These are phyloP conservation scores for Ogataea methanolica DNA, from an alignment of 805 yeast species.

Conservation along the genomic window DNA sequence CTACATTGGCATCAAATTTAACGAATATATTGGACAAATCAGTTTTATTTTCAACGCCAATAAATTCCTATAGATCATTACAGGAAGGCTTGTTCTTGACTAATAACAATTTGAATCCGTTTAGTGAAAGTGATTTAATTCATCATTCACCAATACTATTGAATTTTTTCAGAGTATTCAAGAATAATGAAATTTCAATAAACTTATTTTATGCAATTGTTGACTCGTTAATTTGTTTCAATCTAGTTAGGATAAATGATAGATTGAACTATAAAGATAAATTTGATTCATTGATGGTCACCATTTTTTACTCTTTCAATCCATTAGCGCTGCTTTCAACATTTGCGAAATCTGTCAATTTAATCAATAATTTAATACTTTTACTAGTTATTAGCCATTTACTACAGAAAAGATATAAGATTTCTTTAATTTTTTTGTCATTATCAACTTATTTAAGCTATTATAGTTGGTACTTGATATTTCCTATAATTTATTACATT, in stretches of 20 bases:
- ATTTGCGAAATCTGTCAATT: conserved; percentile 61
- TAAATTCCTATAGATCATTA: conserved; percentile 60
- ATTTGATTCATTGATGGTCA: conserved; percentile 19
- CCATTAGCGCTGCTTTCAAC: conserved; percentile 73
- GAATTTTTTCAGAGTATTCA: conserved; percentile 38
- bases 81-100: conserved; percentile 65
- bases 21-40: conserved; percentile 39
- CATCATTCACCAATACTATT: conserved; percentile 82
- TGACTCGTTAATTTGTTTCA: conserved; percentile 56
- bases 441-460: conserved; percentile 60
- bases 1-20: conserved; percentile 26
- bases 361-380: conserved; percentile 57
- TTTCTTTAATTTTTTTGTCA: conserved; percentile 52
- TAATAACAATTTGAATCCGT: conserved; percentile 54
- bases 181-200: conserved; percentile 18
- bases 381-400: conserved; percentile 44
- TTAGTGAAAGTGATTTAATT: conserved; percentile 72
- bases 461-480: conserved; percentile 54
- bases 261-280: conserved; percentile 28
- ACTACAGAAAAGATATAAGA: conserved; percentile 32
- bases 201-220: conserved; percentile 48
- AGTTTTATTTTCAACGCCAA: conserved; percentile 67
- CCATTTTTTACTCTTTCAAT: conserved; percentile 65
- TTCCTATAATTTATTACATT: conserved; percentile 46
- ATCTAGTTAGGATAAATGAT: conserved; percentile 45